These are phyloP conservation scores for Marchantia polymorpha DNA, from an alignment of 225 moss, liverwort and hornwort species.

Conservation along the genomic window DNA sequence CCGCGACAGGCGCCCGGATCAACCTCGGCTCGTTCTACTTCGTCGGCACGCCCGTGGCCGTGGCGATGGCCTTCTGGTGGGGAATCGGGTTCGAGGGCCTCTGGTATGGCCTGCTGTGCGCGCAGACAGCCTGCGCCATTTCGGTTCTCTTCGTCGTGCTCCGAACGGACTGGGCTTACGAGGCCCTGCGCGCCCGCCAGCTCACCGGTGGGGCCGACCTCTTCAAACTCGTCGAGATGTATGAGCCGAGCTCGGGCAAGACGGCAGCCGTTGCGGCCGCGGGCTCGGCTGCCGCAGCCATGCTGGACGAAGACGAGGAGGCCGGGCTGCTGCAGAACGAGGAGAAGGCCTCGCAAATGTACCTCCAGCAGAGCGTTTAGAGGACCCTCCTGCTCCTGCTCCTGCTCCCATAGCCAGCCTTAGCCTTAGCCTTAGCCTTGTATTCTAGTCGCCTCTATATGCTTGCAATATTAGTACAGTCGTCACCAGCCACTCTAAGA, in stretches of 20 bases:
- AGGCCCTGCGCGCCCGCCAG: slow-evolving; percentile 51
- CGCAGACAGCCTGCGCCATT: slow-evolving; percentile 65
- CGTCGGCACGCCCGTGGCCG: slow-evolving; percentile 75
- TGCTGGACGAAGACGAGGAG: slow-evolving; percentile 24
- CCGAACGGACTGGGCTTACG: slow-evolving; percentile 60
- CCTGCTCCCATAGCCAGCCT: neutral
- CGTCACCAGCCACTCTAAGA: neutral
- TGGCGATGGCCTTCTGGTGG: slow-evolving; percentile 70
- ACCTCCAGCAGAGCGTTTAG: neutral
- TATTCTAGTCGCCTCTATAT: slow-evolving; percentile 10
- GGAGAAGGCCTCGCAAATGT: slow-evolving; percentile 13
- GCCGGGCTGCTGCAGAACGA: slow-evolving; percentile 12
- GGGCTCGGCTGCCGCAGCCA: neutral
- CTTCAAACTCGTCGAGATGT: slow-evolving; percentile 25
- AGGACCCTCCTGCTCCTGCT: too few species aligned
- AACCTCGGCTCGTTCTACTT: slow-evolving; percentile 78
- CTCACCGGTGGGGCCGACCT: slow-evolving; percentile 36
- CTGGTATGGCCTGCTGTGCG: slow-evolving; percentile 83
- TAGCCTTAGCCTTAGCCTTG: neutral
- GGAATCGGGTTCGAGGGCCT: slow-evolving; percentile 74
- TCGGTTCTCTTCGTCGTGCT: slow-evolving; percentile 72
- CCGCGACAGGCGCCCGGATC: slow-evolving; percentile 68
- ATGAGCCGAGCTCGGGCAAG: slow-evolving; percentile 25
- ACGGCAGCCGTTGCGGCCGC: neutral
- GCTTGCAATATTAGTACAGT: neutral